Evolutionary conservation across 2,329 filamentous ascomycete species (phyloP).

Genomic region (Alternaria rosae): DNA sequence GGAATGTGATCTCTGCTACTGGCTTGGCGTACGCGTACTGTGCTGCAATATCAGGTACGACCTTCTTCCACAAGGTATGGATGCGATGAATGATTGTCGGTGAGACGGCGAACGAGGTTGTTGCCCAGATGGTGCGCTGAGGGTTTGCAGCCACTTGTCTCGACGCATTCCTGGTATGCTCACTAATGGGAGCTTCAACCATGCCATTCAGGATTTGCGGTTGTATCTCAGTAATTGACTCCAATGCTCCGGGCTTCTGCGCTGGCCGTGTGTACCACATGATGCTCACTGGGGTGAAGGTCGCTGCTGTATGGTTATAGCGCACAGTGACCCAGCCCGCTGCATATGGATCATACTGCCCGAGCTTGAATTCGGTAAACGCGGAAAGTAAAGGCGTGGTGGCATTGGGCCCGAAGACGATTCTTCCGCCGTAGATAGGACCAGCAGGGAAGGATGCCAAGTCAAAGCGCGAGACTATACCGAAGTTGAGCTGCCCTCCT

Average conservation of each 20-base stretch:
- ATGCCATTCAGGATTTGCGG: conserved; percentile 27
- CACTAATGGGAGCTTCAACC: conserved; percentile 23
- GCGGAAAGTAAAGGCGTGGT: conserved; percentile 21
- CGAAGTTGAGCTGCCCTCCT: conserved; percentile 55
- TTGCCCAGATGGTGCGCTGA: conserved; percentile 34
- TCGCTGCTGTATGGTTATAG: conserved; percentile 29
- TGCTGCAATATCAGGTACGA: conserved; percentile 21
- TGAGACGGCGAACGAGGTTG: conserved; percentile 30
- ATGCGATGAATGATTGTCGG: conserved; percentile 27
- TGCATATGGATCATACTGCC: conserved; percentile 28
- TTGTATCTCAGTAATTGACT: conserved; percentile 19
- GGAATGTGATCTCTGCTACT: conserved; percentile 28
- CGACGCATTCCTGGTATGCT: conserved; percentile 33
- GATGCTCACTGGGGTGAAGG: conserved; percentile 26
- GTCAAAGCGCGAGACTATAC: conserved; percentile 53
- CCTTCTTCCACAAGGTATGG: conserved; percentile 26
- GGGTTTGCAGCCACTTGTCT: conserved; percentile 17
- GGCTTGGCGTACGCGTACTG: conserved; percentile 23
- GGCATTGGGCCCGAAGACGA: conserved; percentile 22
- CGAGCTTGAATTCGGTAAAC: conserved; percentile 30
- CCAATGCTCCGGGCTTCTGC: conserved; percentile 24
- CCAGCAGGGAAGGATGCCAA: conserved; percentile 34
- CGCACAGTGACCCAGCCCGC: conserved; percentile 35
- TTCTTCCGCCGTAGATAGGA: conserved; percentile 27
- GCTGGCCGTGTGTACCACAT: conserved; percentile 34